These are phyloP conservation scores for Apiospora hydei DNA, from an alignment of 2,329 filamentous ascomycete species.

Conservation along the genomic window DNA sequence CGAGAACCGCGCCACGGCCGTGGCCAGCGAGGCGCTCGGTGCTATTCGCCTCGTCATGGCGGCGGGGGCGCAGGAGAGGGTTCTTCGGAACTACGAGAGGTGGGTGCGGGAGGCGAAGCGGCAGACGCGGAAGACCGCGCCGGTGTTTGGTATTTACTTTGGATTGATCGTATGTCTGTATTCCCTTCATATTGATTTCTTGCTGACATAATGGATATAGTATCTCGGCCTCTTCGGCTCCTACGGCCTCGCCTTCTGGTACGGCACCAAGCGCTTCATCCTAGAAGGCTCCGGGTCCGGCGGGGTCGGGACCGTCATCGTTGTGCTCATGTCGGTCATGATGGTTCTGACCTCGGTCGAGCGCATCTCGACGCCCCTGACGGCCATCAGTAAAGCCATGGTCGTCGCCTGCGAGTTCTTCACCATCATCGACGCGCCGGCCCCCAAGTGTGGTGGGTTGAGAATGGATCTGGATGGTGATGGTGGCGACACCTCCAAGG, in stretches of 20 bases:
- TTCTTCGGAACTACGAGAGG: constrained; percentile 55
- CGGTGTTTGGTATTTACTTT: constrained; percentile 57
- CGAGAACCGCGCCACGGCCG: constrained; percentile 60
- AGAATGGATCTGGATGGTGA: constrained; percentile 53
- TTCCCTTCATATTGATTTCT: neutral
- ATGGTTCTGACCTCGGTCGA: constrained; percentile 61
- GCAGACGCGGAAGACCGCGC: constrained; percentile 53
- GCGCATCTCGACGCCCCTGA: constrained; percentile 60
- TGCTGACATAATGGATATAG: neutral
- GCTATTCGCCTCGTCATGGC: constrained; percentile 66
- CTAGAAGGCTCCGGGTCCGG: constrained; percentile 53
- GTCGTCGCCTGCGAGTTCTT: constrained; percentile 63
- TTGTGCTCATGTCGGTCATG: constrained; percentile 63
- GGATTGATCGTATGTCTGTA: constrained; percentile 47
- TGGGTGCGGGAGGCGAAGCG: constrained; percentile 60
- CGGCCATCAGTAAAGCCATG: constrained; percentile 60
- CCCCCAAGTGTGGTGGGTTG: constrained; percentile 45
- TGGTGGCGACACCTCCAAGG: constrained; percentile 57
- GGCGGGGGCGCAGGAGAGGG: constrained; percentile 62
- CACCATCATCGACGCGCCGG: constrained; percentile 54
- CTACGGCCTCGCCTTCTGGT: constrained; percentile 68
- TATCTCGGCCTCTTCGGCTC: constrained; percentile 47
- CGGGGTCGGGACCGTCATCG: constrained; percentile 58
- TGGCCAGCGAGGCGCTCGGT: constrained; percentile 64
- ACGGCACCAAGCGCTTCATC: constrained; percentile 56